A percentile compares a stretch with the other conserved stretches of the same genome.
These are phyloP conservation scores for Gossypioides kirkii DNA, from an alignment of 345 rosid genomes.

Conservation along the genomic window DNA sequence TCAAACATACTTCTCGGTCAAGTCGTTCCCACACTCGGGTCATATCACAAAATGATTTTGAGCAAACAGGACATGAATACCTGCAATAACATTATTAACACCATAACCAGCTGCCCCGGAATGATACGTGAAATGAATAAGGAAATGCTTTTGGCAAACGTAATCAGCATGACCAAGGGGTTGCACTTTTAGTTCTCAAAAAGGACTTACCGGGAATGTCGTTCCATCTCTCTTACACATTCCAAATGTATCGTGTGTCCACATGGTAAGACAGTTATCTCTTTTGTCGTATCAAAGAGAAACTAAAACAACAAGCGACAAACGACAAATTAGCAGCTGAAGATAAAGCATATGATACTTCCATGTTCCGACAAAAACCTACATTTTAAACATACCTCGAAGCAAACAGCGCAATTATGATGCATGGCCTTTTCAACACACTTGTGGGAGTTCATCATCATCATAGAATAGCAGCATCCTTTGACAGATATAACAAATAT, in stretches of 20 bases:
- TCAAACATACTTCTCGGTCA: slow-evolving; percentile 37
- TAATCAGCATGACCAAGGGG: neutral
- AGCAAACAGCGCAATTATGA: slow-evolving; percentile 64
- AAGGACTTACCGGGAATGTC: slow-evolving; percentile 48
- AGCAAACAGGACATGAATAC: slow-evolving; percentile 62
- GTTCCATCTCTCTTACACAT: slow-evolving; percentile 63
- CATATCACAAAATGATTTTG: slow-evolving; percentile 50
- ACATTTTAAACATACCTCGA: slow-evolving; percentile 37
- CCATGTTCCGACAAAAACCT: neutral
- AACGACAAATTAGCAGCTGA: neutral
- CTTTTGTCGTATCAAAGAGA: slow-evolving; percentile 67
- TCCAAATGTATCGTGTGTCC: slow-evolving; percentile 80
- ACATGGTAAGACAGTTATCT: slow-evolving; percentile 54
- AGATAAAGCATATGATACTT: neutral
- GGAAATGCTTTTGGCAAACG: slow-evolving; percentile 5
- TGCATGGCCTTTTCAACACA: slow-evolving; percentile 76
- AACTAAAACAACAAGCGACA: slow-evolving; percentile 32
- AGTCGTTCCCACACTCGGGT: slow-evolving; percentile 41
- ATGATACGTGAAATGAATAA: slow-evolving; percentile 2
- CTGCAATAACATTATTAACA: slow-evolving; percentile 26
- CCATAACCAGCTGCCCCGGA: slow-evolving; percentile 2
- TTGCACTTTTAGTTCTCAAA: neutral
- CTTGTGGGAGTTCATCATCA: slow-evolving; percentile 45
- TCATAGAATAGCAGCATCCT: slow-evolving; percentile 62
- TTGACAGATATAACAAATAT: neutral